These are phyloP conservation scores for Holtermanniella nyarrowii DNA, from an alignment of 768 basidiomycete species.

Conservation along the genomic window DNA sequence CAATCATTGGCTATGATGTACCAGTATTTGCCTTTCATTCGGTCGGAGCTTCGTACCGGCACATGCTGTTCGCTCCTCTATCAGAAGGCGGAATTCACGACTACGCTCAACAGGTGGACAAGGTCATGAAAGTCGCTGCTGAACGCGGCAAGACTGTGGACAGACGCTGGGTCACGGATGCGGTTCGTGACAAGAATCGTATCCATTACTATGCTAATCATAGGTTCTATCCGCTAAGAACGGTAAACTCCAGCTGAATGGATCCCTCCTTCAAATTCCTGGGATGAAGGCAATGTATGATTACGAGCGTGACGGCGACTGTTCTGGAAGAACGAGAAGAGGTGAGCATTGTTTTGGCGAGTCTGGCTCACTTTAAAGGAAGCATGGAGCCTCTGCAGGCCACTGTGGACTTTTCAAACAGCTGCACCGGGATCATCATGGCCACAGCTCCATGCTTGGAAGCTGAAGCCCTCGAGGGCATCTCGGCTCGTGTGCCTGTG, in stretches of 20 bases:
- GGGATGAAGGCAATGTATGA: background rate
- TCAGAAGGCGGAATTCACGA: background rate
- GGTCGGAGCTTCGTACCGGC: background rate
- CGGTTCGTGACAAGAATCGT: background rate
- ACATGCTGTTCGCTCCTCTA: background rate
- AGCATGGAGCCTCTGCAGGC: background rate
- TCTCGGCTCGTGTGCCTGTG: background rate
- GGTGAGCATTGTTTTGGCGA: background rate
- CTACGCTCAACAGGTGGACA: background rate
- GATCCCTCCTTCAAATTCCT: background rate
- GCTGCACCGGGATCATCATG: background rate
- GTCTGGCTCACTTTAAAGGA: background rate
- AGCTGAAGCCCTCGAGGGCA: background rate
- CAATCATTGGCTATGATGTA: background rate
- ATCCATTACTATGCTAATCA: background rate
- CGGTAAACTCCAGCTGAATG: background rate
- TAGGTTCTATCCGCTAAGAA: background rate
- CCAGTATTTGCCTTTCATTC: background rate
- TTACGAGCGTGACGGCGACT: background rate
- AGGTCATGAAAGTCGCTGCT: background rate
- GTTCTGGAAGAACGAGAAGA: background rate
- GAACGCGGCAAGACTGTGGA: background rate
- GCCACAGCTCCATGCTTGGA: background rate
- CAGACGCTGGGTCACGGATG: background rate
- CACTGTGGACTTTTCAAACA: background rate